Evolutionary conservation across 805 yeast species (phyloP).

Genomic region (Tetrapisispora phaffii): DNA sequence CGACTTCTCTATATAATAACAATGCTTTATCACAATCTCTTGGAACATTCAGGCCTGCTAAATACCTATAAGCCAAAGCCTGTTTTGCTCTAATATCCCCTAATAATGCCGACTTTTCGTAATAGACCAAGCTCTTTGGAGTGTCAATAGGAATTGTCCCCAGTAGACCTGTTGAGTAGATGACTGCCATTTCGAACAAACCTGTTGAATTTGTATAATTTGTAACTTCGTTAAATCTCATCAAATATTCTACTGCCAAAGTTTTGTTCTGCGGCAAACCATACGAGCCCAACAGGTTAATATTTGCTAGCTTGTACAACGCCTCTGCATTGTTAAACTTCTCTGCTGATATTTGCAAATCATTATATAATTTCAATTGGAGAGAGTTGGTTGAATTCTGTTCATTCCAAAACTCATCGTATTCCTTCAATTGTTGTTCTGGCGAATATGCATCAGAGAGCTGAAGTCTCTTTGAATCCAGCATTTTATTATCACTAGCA

Average conservation of each 20-base stretch:
- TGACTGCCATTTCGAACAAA: conserved; percentile 66
- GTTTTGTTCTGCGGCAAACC: conserved; percentile 48
- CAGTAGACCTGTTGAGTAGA: conserved; percentile 74
- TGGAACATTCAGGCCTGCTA: conserved; percentile 53
- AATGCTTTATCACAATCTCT: conserved; percentile 44
- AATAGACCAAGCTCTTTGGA: conserved; percentile 60
- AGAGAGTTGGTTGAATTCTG: conserved; percentile 3
- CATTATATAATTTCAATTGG: conserved; percentile 11
- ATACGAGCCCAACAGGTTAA: conserved; percentile 54
- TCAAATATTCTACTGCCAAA: conserved; percentile 45
- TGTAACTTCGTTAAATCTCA: conserved; percentile 35
- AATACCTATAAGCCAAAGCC: conserved; percentile 62
- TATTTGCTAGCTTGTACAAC: conserved; percentile 43
- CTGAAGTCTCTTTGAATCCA: conserved; percentile 9
- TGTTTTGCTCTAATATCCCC: conserved; percentile 62
- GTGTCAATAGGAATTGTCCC: conserved; percentile 57
- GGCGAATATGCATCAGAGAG: conserved; percentile 20
- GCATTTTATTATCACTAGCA: neutral
- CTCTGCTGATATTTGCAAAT: conserved; percentile 21
- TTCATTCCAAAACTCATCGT: conserved; percentile 6
- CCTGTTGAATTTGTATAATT: conserved; percentile 46
- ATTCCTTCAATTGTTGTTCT: conserved; percentile 9
- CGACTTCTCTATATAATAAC: conserved; percentile 44
- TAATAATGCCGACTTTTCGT: conserved; percentile 55
- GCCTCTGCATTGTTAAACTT: conserved; percentile 38